These are phyloP conservation scores for Funneliformis geosporum DNA, from an alignment of 192 early-diverging fungal species.

Conservation along the genomic window DNA sequence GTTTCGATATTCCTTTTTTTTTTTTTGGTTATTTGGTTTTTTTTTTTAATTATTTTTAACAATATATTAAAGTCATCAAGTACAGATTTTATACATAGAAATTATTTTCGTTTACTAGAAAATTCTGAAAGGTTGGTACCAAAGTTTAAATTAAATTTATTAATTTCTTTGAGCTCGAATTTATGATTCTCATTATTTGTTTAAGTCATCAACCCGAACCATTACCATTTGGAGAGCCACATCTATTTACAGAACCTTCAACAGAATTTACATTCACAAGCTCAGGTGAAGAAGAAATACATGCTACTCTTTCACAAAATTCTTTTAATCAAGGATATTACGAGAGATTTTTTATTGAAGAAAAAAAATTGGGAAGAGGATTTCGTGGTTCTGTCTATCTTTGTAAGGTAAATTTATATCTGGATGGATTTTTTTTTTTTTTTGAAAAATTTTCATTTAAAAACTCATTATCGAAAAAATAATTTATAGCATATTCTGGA, in stretches of 20 bases:
- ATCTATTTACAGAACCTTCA: background rate
- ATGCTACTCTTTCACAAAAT: slow-evolving; percentile 52
- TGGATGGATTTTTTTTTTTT: slow-evolving; percentile 72
- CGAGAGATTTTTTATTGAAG: slow-evolving; percentile 86
- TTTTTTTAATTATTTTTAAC: slow-evolving; percentile 10
- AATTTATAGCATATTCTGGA: slow-evolving; percentile 62
- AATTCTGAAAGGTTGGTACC: slow-evolving; percentile 21
- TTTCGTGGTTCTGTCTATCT: slow-evolving; percentile 88
- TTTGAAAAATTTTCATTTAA: slow-evolving; percentile 61
- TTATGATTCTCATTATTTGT: background rate
- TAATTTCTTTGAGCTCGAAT: background rate
- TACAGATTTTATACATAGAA: slow-evolving; percentile 49
- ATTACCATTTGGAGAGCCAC: background rate
- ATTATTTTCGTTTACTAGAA: slow-evolving; percentile 61
- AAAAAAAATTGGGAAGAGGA: slow-evolving; percentile 85
- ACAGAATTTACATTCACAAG: slow-evolving; percentile 30
- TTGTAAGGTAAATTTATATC: slow-evolving; percentile 64
- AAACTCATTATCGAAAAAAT: background rate
- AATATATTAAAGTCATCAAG: slow-evolving; percentile 20
- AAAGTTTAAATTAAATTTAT: background rate
- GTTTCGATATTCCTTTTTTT: background rate
- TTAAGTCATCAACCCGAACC: background rate
- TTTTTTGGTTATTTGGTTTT: background rate
- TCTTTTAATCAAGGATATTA: slow-evolving; percentile 97
- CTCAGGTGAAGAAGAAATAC: background rate